Conservation (phyloP, 2,329 filamentous ascomycete species). For the Monilinia fructicola region DNA sequence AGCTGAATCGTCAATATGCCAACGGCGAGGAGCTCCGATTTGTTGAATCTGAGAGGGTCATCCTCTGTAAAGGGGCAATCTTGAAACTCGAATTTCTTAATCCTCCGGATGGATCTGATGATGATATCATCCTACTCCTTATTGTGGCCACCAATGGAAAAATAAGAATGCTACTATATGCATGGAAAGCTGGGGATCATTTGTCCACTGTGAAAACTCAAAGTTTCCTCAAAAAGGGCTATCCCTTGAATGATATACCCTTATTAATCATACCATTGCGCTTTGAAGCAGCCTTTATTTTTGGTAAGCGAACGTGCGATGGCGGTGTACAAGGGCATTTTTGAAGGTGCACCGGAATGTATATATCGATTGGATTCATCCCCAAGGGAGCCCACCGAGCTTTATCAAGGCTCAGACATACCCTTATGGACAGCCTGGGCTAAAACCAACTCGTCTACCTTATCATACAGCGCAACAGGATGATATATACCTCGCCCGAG, state of each 20-base stretch:
- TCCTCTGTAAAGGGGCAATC: constrained; percentile 66
- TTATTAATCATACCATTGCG: constrained; percentile 70
- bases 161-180: constrained; percentile 56
- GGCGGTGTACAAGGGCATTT: constrained; percentile 54
- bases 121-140: constrained; percentile 75
- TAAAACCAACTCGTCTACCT: constrained; percentile 64
- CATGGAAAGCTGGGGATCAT: constrained; percentile 57
- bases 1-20: constrained; percentile 52
- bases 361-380: neutral
- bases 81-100: constrained; percentile 85
- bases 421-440: constrained; percentile 85
- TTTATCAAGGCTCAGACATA: constrained; percentile 45
- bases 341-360: constrained; percentile 49
- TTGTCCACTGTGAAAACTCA: constrained; percentile 48
- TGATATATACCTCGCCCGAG: constrained; percentile 79
- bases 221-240: constrained; percentile 46
- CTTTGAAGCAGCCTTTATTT: constrained; percentile 67
- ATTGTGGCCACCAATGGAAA: constrained; percentile 51
- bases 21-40: constrained; percentile 53
- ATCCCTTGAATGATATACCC: constrained; percentile 57
- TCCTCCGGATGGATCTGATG: constrained; percentile 63
- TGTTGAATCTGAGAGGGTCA: constrained; percentile 48
- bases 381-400: neutral
- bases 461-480: constrained; percentile 67
- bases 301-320: constrained; percentile 62